Evolutionary conservation across 2,329 filamentous ascomycete species (phyloP).

Genomic region (Bipolaris oryzae): DNA sequence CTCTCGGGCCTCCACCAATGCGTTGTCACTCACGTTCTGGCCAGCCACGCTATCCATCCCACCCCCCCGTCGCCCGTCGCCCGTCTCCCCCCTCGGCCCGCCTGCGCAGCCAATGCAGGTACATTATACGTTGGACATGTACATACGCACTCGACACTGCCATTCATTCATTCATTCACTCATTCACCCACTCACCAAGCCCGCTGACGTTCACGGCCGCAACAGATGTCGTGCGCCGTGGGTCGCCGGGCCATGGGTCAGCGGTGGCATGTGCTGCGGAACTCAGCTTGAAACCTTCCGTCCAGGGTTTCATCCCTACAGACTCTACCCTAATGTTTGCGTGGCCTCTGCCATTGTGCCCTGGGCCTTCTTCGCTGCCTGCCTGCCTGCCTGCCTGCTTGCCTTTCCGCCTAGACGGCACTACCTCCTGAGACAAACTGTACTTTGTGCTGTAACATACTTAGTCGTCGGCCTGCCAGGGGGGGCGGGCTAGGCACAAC

Average conservation of each 20-base stretch:
- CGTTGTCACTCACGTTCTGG: conserved; percentile 22
- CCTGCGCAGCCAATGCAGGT: conserved; percentile 33
- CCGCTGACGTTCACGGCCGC: not conserved
- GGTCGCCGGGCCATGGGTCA: no score
- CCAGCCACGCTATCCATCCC: conserved; percentile 22
- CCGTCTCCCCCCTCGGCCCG: conserved; percentile 11
- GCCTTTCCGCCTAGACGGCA: conserved; percentile 11
- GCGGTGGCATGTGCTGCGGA: conserved; percentile 10
- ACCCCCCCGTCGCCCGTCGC: not conserved
- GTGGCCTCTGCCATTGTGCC: conserved; percentile 24
- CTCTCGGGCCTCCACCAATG: conserved; percentile 10
- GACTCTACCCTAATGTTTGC: conserved; percentile 2
- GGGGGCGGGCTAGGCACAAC: not conserved
- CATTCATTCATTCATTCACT: not conserved
- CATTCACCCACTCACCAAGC: not conserved
- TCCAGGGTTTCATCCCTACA: conserved; percentile 34
- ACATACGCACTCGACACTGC: no score
- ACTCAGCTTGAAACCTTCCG: conserved; percentile 16
- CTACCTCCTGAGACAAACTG: not conserved
- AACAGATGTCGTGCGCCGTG: not conserved
- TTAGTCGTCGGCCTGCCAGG: not conserved
- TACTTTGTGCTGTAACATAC: not conserved
- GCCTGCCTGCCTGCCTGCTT: not conserved
- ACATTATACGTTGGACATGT: conserved; percentile 15
- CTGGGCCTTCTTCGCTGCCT: conserved; percentile 12